Evolutionary conservation across 2,329 filamentous ascomycete species (phyloP).

Genomic region (Xylariaceae sp.): DNA sequence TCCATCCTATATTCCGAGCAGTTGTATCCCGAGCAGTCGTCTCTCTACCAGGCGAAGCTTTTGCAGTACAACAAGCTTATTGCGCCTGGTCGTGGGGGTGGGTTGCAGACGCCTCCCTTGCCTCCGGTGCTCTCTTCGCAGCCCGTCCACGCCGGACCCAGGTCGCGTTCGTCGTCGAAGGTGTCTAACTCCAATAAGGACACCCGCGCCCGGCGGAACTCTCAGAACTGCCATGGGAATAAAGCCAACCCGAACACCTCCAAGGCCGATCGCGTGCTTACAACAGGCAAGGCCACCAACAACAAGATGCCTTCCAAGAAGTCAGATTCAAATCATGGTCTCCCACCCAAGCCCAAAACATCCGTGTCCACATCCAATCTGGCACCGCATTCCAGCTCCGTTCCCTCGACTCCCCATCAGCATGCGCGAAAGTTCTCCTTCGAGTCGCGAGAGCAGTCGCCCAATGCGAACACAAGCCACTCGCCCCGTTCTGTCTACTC

Average conservation of each 20-base stretch:
- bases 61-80: constrained; percentile 64
- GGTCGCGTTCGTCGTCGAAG: constrained; percentile 58
- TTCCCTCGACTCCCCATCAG: constrained; percentile 90
- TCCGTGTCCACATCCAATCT: constrained; percentile 40
- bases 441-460: constrained; percentile 74
- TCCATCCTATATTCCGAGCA: too few relatives aligned
- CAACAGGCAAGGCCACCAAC: constrained; percentile 50
- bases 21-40: constrained; percentile 54
- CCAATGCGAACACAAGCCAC: constrained; percentile 69
- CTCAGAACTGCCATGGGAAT: constrained; percentile 62
- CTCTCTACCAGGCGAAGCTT: constrained; percentile 58
- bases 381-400: constrained; percentile 74
- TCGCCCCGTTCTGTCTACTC: constrained; percentile 89
- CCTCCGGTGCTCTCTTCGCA: constrained; percentile 53
- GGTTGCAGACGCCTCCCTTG: constrained; percentile 53
- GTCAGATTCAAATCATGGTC: constrained; percentile 26
- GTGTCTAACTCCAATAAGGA: constrained; percentile 51
- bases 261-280: constrained; percentile 59
- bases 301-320: constrained; percentile 50
- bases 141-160: constrained; percentile 51
- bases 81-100: constrained; percentile 51
- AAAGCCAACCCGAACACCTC: constrained; percentile 52
- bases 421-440: constrained; percentile 78
- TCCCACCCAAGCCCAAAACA: constrained; percentile 23
- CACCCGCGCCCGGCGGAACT: constrained; percentile 42